Evolutionary conservation across 2,329 filamentous ascomycete species (phyloP), one percentile per base, ranked within the genome.

Genomic region (Aspergillus thermomutatus): DNA sequence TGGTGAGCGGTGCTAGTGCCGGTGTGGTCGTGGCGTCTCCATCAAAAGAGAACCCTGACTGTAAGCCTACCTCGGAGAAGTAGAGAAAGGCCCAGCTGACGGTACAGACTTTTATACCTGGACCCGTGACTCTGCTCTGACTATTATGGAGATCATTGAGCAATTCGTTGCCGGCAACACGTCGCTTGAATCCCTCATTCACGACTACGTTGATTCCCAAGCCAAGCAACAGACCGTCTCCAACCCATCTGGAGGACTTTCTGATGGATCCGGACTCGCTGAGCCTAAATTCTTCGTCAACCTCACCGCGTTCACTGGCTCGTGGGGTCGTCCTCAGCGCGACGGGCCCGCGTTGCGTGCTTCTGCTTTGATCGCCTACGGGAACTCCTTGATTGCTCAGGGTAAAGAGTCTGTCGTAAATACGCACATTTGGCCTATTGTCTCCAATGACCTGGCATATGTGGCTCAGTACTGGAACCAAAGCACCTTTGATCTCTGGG

Each of bases 301-400:
- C 62, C 71, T 81, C 49, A 82, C 77, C 17, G 77, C 83, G 9
- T 91, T 84, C 69, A 88, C 62, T 7, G 65, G 82, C 41, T 68
- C 75, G 9, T 92, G 89, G 89, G 89, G 88, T 31, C 83, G 90
- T 25, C 90, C 90, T 10, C 90, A 93, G 72, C 81, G 87, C 45
- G 90, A 93, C 71, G 90, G 90, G 0, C 89, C 90, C n/a, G 83
- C 90, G 23, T 81, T 93, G 41, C 82, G 90, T 51, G 89, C 89
- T 1, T 89, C 85, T 49, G 84, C 90, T 3, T 74, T 93, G 63
- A 87, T 88, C 53, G 80, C 80, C 0, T 93, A 92, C 67, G 82
- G 86, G n/a, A 86, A 86, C 67, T 88, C 86, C 82, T 77, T 92
- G 19, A 74, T 91, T 34, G 75, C 75, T 49, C 87, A 88, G 57